Percentiles rank a stretch among this genome's conserved stretches.
phyloP scores from a whole-genome alignment of 148 eudicot genomes.

The Chenopodium suecicum region DNA sequence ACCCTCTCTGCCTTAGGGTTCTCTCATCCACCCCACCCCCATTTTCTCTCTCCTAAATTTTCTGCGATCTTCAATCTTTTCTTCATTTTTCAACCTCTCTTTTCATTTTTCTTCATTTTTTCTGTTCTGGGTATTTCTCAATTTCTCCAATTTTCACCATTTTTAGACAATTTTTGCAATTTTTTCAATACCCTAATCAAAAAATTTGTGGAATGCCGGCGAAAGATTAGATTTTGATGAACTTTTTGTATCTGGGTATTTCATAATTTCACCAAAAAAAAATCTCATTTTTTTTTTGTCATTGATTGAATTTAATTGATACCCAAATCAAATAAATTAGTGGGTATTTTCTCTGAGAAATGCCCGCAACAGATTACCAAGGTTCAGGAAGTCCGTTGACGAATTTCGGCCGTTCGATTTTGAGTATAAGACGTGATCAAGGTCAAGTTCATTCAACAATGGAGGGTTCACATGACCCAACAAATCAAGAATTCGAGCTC shows the following conservation, averaged over 20 bases:
- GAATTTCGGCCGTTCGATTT: slow-evolving; percentile 45
- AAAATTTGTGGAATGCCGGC: background rate
- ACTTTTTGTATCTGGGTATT: background rate
- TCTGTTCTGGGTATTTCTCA: background rate
- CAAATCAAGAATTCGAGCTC: slow-evolving; percentile 40
- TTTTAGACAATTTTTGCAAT: background rate
- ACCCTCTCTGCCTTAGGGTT: slow-evolving; percentile 22
- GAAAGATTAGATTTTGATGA: background rate
- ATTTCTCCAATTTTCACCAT: background rate
- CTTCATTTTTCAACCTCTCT: background rate
- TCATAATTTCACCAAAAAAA: background rate
- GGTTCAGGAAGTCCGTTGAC: slow-evolving; percentile 43
- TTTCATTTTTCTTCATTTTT: background rate
- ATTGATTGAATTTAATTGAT: background rate
- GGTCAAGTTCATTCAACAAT: slow-evolving; percentile 28
- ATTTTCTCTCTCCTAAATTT: background rate
- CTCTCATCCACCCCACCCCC: slow-evolving; percentile 20
- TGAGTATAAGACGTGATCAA: slow-evolving; percentile 50
- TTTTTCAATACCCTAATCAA: background rate
- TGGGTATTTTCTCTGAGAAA: slow-evolving; percentile 38
- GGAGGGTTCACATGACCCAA: slow-evolving; percentile 39
- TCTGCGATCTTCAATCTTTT: background rate
- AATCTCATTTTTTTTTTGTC: background rate
- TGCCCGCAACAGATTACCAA: slow-evolving; percentile 67
- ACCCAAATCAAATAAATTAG: slow-evolving; percentile 16